A percentile compares a stretch with the other conserved stretches of the same genome.
Evolutionary conservation across 2,329 filamentous ascomycete genomes (phyloP).

Genomic region (Penicillium brasilianum): DNA sequence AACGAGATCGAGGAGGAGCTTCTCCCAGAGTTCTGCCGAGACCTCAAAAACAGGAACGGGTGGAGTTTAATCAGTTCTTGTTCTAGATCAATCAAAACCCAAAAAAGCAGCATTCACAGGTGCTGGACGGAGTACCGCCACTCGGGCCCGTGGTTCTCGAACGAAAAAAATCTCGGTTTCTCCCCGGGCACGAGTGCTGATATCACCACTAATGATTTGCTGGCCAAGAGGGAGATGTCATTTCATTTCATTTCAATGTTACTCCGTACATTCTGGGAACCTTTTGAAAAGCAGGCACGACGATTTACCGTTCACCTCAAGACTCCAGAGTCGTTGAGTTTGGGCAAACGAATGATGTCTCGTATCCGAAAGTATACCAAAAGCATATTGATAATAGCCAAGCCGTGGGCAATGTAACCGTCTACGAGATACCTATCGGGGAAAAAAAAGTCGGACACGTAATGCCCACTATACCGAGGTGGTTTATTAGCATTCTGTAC

Average conservation of each 20-base stretch:
- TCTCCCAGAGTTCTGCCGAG: neutral
- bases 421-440: neutral
- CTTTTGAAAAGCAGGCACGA: neutral
- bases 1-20: constrained; percentile 10
- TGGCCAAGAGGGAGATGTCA: neutral
- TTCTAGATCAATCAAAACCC: constrained; percentile 8
- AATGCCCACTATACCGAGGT: neutral
- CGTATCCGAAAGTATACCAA: neutral
- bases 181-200: neutral
- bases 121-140: neutral
- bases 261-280: no score
- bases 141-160: neutral
- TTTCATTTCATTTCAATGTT: no score
- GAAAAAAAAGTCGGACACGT: constrained; percentile 2
- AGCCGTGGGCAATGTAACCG: neutral
- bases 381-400: neutral
- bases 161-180: neutral
- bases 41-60: constrained; percentile 4
- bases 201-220: neutral
- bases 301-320: neutral
- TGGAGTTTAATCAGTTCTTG: constrained; percentile 13
- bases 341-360: neutral
- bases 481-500: neutral
- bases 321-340: neutral
- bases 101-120: neutral